Conservation (phyloP, 805 yeast species). For the Yarrowia bubula region DNA sequence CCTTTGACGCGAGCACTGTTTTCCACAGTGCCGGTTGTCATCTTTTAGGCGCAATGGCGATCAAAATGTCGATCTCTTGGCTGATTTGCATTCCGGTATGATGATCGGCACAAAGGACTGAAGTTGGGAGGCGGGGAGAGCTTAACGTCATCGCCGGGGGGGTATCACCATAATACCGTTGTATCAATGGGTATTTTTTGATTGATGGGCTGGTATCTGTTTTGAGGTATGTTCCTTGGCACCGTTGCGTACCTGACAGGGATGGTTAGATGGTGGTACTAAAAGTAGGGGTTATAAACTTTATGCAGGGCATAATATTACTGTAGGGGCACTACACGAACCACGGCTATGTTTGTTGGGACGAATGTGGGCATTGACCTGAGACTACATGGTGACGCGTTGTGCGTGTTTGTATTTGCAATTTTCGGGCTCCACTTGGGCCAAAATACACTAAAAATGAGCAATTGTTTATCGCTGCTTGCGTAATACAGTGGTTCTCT, state of each 20-base stretch:
- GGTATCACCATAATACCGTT: neutral
- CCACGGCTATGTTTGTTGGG: neutral
- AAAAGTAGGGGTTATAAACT: slow-evolving; percentile 16
- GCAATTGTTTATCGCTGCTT: neutral
- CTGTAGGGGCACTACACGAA: slow-evolving; percentile 1
- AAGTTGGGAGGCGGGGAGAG: slow-evolving; percentile 8
- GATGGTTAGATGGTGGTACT: neutral
- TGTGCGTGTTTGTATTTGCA: neutral
- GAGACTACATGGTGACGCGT: neutral
- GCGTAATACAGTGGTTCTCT: neutral
- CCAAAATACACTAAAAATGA: neutral
- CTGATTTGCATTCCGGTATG: slow-evolving; percentile 19
- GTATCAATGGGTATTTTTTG: neutral
- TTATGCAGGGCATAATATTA: slow-evolving; percentile 13
- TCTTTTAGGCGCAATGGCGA: slow-evolving; percentile 23
- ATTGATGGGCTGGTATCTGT: neutral
- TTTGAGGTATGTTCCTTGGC: neutral
- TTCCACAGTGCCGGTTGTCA: neutral
- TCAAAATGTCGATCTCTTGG: slow-evolving; percentile 1
- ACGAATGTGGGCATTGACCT: neutral
- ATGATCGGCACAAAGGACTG: neutral
- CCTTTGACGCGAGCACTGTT: slow-evolving; percentile 3
- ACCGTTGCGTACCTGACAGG: neutral
- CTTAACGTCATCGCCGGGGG: neutral
- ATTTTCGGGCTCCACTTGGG: no score